These are phyloP conservation scores for Phytophthora aleatoria DNA, from an alignment of 352 stramenopile genomes.

Conservation along the genomic window DNA sequence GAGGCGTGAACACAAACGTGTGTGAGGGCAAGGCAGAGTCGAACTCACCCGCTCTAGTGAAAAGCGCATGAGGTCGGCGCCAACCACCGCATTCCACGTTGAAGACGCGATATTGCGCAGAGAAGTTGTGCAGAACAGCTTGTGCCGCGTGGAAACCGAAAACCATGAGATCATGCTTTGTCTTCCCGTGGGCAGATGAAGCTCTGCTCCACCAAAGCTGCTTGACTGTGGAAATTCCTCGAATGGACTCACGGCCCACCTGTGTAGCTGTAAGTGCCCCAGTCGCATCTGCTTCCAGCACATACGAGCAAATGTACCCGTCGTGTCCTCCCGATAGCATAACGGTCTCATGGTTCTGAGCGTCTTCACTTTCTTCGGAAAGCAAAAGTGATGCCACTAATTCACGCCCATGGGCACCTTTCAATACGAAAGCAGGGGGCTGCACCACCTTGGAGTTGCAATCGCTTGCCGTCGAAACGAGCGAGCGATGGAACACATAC, in stretches of 20 bases:
- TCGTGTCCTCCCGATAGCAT: conserved; percentile 81
- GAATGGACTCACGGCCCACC: conserved; percentile 71
- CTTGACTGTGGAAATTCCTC: conserved; percentile 81
- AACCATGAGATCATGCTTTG: conserved; percentile 59
- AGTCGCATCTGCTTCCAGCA: conserved; percentile 31
- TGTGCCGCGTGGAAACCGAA: conserved; percentile 84
- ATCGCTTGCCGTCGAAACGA: conserved; percentile 10
- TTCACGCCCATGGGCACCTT: conserved; percentile 66
- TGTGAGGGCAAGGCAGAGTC: conserved; percentile 46
- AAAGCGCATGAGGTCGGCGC: conserved; percentile 76
- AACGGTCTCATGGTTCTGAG: conserved; percentile 14
- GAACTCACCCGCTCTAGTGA: conserved; percentile 10
- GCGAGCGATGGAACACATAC: conserved; percentile 57
- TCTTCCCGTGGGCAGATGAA: conserved; percentile 4
- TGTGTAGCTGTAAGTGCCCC: conserved; percentile 40
- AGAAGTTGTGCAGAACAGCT: conserved; percentile 78
- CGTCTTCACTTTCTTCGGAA: conserved; percentile 15
- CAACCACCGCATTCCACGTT: conserved; percentile 82
- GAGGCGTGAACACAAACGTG: conserved; percentile 73
- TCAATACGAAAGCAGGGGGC: conserved; percentile 42
- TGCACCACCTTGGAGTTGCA: not conserved
- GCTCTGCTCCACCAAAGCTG: conserved; percentile 47
- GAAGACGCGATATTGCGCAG: conserved; percentile 76
- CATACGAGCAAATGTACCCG: conserved; percentile 77
- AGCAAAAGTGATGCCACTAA: conserved; percentile 68